phyloP scores from a whole-genome alignment of 2,329 filamentous ascomycete genomes.

The Verticillium dahliae region DNA sequence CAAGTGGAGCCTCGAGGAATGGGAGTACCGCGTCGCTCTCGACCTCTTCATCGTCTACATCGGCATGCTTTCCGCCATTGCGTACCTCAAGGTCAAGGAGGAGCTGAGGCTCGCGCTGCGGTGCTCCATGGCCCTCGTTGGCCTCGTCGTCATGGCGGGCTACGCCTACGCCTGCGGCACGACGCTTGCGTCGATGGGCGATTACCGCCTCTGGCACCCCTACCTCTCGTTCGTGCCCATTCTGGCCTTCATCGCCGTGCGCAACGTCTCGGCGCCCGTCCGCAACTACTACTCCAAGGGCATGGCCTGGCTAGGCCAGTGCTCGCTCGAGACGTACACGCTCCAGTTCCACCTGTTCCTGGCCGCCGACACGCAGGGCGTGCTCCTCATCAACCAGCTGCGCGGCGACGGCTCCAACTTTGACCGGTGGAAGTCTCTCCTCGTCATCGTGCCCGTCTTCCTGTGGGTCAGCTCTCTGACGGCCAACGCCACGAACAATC shows the following conservation, averaged over 20 bases:
- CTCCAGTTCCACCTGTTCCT: conserved; percentile 58
- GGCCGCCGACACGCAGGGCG: conserved; percentile 47
- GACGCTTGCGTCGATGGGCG: conserved; percentile 15
- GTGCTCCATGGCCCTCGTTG: not conserved
- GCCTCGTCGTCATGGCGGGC: not conserved
- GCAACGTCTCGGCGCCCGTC: conserved; percentile 28
- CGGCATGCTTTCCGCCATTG: conserved; percentile 41
- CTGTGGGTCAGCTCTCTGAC: conserved; percentile 20
- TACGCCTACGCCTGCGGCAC: not conserved
- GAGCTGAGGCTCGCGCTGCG: not conserved
- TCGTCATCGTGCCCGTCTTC: conserved; percentile 19
- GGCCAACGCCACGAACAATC: conserved; percentile 15
- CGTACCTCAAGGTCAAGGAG: conserved; percentile 1
- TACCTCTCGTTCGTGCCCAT: conserved; percentile 48
- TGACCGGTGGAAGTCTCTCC: conserved; percentile 18
- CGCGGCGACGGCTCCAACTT: conserved; percentile 4
- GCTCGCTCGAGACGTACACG: conserved; percentile 53
- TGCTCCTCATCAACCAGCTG: conserved; percentile 27
- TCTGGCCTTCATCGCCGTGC: conserved; percentile 41
- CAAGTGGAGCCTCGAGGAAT: conserved; percentile 38
- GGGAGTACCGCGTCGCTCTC: conserved; percentile 41
- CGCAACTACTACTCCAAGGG: conserved; percentile 27
- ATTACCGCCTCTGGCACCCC: conserved; percentile 45
- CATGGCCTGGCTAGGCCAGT: conserved; percentile 45
- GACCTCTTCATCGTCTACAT: conserved; percentile 50